These are phyloP conservation scores for Sporobolomyces pararoseus DNA, from an alignment of 768 basidiomycete genomes.

Conservation along the genomic window DNA sequence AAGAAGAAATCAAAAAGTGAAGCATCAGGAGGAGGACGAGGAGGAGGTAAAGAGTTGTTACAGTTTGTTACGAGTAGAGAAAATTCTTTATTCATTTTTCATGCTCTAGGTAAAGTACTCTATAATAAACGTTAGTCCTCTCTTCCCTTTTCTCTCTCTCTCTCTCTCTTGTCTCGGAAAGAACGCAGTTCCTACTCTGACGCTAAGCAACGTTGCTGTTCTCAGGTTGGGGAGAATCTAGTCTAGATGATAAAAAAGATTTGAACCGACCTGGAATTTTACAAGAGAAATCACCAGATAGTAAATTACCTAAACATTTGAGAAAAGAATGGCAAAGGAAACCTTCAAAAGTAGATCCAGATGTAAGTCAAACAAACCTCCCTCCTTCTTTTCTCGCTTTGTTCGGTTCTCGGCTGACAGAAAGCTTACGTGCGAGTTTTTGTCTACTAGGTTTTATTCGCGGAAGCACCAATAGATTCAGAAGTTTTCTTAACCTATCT, in stretches of 20 bases:
- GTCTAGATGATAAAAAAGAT: constrained; percentile 45
- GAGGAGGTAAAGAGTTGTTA: constrained; percentile 49
- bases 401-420: background rate
- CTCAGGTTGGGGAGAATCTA: constrained; percentile 44
- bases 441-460: constrained; percentile 60
- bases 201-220: background rate
- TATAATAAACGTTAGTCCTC: constrained; percentile 78
- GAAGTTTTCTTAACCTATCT: constrained; percentile 82
- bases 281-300: constrained; percentile 4
- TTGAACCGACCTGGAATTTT: constrained; percentile 23
- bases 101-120: constrained; percentile 83
- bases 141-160: background rate
- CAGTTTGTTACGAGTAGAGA: constrained; percentile 78
- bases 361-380: constrained; percentile 40
- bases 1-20: constrained; percentile 50
- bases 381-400: background rate
- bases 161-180: too few relatives aligned
- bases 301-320: constrained; percentile 41
- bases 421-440: background rate
- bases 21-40: constrained; percentile 42
- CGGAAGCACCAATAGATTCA: constrained; percentile 84
- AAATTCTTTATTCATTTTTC: constrained; percentile 81
- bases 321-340: constrained; percentile 27
- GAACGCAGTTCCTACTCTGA: too few relatives aligned
- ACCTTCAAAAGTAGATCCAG: constrained; percentile 46